These are phyloP conservation scores for Stevia rebaudiana DNA, from an alignment of 140 eudicot species.

Conservation along the genomic window DNA sequence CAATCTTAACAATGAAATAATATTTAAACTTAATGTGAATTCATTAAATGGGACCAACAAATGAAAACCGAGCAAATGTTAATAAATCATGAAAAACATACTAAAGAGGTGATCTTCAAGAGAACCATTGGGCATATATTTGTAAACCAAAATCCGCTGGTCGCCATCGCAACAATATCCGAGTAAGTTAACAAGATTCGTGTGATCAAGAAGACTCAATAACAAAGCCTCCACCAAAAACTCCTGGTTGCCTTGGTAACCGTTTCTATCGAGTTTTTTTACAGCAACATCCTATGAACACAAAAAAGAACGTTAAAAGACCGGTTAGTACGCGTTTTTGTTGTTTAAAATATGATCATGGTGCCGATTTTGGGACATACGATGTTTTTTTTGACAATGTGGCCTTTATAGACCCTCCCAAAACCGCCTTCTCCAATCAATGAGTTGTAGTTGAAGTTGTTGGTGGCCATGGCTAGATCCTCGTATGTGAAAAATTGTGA, in stretches of 20 bases:
- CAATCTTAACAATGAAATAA: constrained; percentile 30
- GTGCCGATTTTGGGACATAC: constrained; percentile 27
- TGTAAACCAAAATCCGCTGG: constrained; percentile 45
- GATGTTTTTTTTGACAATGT: constrained; percentile 31
- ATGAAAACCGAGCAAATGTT: not conserved
- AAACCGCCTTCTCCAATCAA: constrained; percentile 90
- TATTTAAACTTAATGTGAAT: not conserved
- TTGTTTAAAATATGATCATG: not conserved
- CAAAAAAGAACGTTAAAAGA: not conserved
- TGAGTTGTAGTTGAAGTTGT: constrained; percentile 41
- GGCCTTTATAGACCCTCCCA: constrained; percentile 82
- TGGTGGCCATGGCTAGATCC: constrained; percentile 53
- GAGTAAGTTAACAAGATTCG: constrained; percentile 36
- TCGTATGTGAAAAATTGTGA: constrained; percentile 49
- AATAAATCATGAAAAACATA: constrained; percentile 21
- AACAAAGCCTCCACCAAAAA: constrained; percentile 44
- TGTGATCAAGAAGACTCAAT: constrained; percentile 48
- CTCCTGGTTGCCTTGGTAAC: constrained; percentile 48
- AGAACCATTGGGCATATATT: constrained; percentile 47
- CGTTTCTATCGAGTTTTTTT: constrained; percentile 46
- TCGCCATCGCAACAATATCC: constrained; percentile 51
- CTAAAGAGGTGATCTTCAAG: constrained; percentile 52
- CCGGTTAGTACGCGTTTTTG: not conserved
- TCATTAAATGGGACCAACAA: not conserved
- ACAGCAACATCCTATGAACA: constrained; percentile 42